Percentiles rank a stretch among this genome's conserved stretches.
These are phyloP conservation scores for Stephanodiscus triporus DNA, from an alignment of 108 stramenopile genomes.

Conservation along the genomic window DNA sequence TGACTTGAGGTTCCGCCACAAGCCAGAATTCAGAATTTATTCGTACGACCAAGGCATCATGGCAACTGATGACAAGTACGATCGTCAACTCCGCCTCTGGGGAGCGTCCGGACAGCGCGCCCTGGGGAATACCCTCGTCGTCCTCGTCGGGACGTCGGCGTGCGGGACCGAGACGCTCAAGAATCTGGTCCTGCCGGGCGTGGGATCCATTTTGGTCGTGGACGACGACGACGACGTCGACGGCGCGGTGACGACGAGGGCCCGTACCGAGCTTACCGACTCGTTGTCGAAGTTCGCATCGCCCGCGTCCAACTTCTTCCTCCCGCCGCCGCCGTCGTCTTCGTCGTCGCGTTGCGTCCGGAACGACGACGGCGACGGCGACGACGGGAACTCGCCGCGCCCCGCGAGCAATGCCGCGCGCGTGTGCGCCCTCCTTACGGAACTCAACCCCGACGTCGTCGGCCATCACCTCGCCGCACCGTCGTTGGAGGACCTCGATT, in stretches of 20 bases:
- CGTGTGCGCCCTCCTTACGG: conserved; percentile 51
- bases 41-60: conserved; percentile 49
- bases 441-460: conserved; percentile 85
- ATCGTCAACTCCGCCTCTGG: conserved; percentile 99
- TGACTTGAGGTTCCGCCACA: too few species aligned
- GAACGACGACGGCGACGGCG: conserved; percentile 9
- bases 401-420: conserved; percentile 31
- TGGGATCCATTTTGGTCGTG: conserved; percentile 90
- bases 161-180: conserved; percentile 98
- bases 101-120: conserved; percentile 91
- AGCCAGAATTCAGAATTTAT: too few species aligned
- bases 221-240: conserved; percentile 70
- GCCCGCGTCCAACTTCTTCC: conserved; percentile 78
- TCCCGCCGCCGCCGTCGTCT: conserved; percentile 15
- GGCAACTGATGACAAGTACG: conserved; percentile 97
- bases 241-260: conserved; percentile 38
- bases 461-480: conserved; percentile 58
- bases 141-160: conserved; percentile 81
- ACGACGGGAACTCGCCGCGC: neutral
- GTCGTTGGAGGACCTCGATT: conserved; percentile 44
- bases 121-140: conserved; percentile 66
- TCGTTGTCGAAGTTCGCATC: conserved; percentile 17
- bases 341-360: neutral
- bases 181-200: conserved; percentile 97
- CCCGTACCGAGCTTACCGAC: conserved; percentile 11